Evolutionary conservation across 441 rosid genomes (phyloP), one percentile per base, ranked within the genome.

Genomic region (Adansonia grandidieri): DNA sequence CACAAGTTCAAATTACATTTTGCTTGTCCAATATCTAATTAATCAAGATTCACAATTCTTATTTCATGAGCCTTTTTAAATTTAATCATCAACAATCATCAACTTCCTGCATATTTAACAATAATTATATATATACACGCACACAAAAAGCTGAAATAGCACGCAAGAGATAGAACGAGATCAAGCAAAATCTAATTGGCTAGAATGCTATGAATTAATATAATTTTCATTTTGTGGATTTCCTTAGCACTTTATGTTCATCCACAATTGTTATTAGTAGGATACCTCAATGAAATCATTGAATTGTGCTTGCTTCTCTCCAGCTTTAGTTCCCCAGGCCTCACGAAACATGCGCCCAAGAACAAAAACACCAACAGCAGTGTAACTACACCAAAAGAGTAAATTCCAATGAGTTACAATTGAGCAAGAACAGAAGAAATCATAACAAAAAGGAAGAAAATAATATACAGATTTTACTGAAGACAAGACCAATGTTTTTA

Each of bases 321-420:
- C 83, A 69, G 97, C 95, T 76, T 87, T 82, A 80, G 86, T 78
- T 65, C 98, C 98, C 99, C 99, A 96, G n/a, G 98, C 92, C 88
- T 94, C 97, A 53, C 61, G 91, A 84, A 94, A 91, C 88, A 87
- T 90, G 80, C 89, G 90, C 75, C 97, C 95, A 78, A 96, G 97
- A 76, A 96, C 98, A 87, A 93, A 96, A 78, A 94, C 96, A 80
- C 98, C 99, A 78, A 96, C 99, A 61, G 98, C 97, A 47, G 99
- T 96, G 81, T 90, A 96, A 80, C 99, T 94, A 78, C 81, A 84
- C 77, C 24, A 40, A 75, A 71, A 32, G 48, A 10, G 60, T 63
- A 62, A 24, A 32, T 13, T n/a, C 28, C 17, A n/a, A 24, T 6
- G 20, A 4, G 66, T 63, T 32, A 13, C 42, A 71, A 17, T 44